Base-by-base conservation (phyloP, 2,329 filamentous ascomycete genomes). In the Phialocephala sp. region DNA sequence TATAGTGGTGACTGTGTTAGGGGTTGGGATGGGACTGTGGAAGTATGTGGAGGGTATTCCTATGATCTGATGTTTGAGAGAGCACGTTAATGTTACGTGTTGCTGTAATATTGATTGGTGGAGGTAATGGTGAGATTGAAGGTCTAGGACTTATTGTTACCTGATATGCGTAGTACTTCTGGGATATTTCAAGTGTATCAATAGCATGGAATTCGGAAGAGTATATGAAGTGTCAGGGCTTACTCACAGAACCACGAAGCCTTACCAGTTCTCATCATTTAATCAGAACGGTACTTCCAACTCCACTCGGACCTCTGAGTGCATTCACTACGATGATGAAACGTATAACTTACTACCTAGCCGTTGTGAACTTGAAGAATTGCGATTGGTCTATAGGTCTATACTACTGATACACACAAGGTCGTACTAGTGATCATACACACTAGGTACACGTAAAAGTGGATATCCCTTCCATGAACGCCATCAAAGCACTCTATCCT, bases 311-410 rank as follows among this genome's bases (percentile, higher is more conserved):
- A n/a, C 8, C 18, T 47, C 43, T 50, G 15, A 24, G 6, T n/a
- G 15, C 18, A 18, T 15, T 18, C 15, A 43, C 8, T 12, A 37
- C 9, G 45, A 32, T 47, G 57, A 41, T 22, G 55, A 12, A 1
- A 32, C 27, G 6, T 32, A 32, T 11, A 22, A n/a, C 41, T 39
- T n/a, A 37, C 9, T 37, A 37, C 9, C 24, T 59, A 59, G 35
- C 27, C 12, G 36, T 22, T 45, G 47, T 47, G 18, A 27, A 32
- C 47, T 39, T 61, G 12, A 50, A 36, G 57, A 65, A 67, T 65
- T 67, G 67, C 39, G 67, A 69, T 58, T 65, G 36, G 45, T 66
- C 62, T 64, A 60, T 43, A 60, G 36, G 45, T 66, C 62, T 64
- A 60, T 43, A 60, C 62, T 64, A 56, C 39, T 60, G 27, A 15